Evolutionary conservation across 2,329 filamentous ascomycete genomes (phyloP), one percentile per base, ranked within the genome.

Genomic region (Pseudogymnoascus verrucosus): DNA sequence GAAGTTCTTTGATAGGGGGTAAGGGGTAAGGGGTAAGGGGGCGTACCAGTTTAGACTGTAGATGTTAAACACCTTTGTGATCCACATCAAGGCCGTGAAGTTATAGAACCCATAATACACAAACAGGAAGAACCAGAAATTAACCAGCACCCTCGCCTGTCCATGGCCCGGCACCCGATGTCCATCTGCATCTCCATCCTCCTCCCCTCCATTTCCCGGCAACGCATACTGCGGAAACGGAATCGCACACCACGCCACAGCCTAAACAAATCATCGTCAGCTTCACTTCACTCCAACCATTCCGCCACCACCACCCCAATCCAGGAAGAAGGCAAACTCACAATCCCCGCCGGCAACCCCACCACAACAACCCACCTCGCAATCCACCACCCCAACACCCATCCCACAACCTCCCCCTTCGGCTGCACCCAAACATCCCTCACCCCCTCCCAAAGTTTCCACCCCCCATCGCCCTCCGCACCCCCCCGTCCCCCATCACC

Each of bases 81-180:
- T 88, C 85, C 86, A 89, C 65, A 87, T 82, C 68, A 89, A 75
- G 2, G 86, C 86, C 4, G 84, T 87, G 23, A 88, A 70, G 71
- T 86, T 88, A 74, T 89, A 89, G 68, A 88, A 82, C 64, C 85
- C 84, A 72, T 89, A 89, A 76, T 88, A 89, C 64, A 88, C 82
- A 60, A 88, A 82, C 39, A 89, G 77, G 70, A 89, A 89, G 78
- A 88, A 88, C 86, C 86, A 89, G 70, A 89, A 89, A 76, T 87
- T 87, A 68, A 89, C 82, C 66, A 83, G 81, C 4, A 89, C 86
- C 44, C 82, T 78, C 5, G 85, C 84, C 68, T 81, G 78, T 64
- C 86, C 86, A 76, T 89, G 85, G 26, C 85, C 86, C 0, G 85
- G 85, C 0, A 77, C 75, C 62, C 80, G 82, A 67, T 77, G 76